Evolutionary conservation across 163 green algal genomes (phyloP), one percentile per base, ranked within the genome.

Genomic region (Prototheca wickerhamii): DNA sequence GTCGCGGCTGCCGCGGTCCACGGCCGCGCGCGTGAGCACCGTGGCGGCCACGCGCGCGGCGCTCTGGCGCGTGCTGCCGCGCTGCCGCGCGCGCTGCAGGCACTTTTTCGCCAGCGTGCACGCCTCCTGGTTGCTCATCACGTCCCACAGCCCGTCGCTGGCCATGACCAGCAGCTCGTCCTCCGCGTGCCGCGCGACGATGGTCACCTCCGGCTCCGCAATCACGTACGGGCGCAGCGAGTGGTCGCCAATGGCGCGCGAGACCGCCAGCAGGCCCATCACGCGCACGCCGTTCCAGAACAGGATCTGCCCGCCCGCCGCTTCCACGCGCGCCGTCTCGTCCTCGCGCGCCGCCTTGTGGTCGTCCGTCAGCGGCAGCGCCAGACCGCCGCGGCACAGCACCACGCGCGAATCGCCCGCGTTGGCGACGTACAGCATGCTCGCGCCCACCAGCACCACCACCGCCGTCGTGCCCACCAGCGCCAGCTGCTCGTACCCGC

Each of bases 131-230:
- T 96, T 95, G 54, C 70, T 85, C 64, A 98, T 83, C 8, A 97
- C 91, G 64, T 98, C 92, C 92, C 92, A 98, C 63, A 98, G 78
- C 1, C 92, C 92, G 64, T 98, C 92, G 49, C 77, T 91, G 26
- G 92, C 92, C 49, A 98, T 75, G 37, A 98, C 78, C 74, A 98
- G 64, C 63, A 97, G 85, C 67, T 97, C 88, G 60, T 98, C 92
- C 0, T 84, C 84, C 17, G 72, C 44, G 34, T 75, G 68, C 6
- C 88, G 77, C 30, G 74, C 65, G 37, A 91, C 58, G 31, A 95
- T 86, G 35, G 84, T 93, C 40, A 96, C 86, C 80, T 96, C 90
- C 15, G 91, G 91, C 61, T 95, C 83, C 2, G 90, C 76, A 40
- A 96, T 96, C 49, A 97, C 87, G 67, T 90, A 97, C 1, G 90